Conservation (phyloP, 2,329 filamentous ascomycete species). For the Pseudonectria buxi region DNA sequence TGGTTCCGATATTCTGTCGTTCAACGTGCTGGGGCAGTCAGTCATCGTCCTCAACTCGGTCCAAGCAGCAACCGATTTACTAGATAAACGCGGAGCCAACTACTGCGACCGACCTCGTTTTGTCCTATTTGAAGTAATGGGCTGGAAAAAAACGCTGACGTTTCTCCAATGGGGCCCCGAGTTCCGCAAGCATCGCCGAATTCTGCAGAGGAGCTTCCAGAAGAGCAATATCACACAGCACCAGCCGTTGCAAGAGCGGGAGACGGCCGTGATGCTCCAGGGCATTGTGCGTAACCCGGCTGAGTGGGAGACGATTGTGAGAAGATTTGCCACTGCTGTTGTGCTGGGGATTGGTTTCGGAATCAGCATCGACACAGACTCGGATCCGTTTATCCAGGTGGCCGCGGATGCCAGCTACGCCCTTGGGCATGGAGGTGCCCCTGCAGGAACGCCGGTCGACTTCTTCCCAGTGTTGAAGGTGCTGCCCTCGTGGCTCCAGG, state of each 20-base stretch:
- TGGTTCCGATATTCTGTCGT: slow-evolving; percentile 36
- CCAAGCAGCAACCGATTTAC: slow-evolving; percentile 35
- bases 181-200: slow-evolving; percentile 37
- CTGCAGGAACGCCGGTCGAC: slow-evolving; percentile 35
- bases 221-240: slow-evolving; percentile 30
- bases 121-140: slow-evolving; percentile 36
- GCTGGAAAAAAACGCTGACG: slow-evolving; percentile 40
- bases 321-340: slow-evolving; percentile 34
- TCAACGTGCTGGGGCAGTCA: slow-evolving; percentile 26
- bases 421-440: slow-evolving; percentile 22
- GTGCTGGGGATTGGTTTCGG: slow-evolving; percentile 39
- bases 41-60: slow-evolving; percentile 39
- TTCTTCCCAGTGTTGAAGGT: slow-evolving; percentile 37
- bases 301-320: slow-evolving; percentile 31
- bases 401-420: slow-evolving; percentile 26
- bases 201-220: slow-evolving; percentile 38
- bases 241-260: slow-evolving; percentile 28
- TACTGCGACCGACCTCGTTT: slow-evolving; percentile 41
- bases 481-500: slow-evolving; percentile 31
- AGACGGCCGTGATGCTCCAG: slow-evolving; percentile 24
- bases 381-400: slow-evolving; percentile 35
- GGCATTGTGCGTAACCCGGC: slow-evolving; percentile 25
- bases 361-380: slow-evolving; percentile 28
- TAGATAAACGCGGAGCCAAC: slow-evolving; percentile 38
- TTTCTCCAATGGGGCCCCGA: slow-evolving; percentile 36